phyloP scores from a whole-genome alignment of 768 basidiomycete genomes.

The Boletales sp. region DNA sequence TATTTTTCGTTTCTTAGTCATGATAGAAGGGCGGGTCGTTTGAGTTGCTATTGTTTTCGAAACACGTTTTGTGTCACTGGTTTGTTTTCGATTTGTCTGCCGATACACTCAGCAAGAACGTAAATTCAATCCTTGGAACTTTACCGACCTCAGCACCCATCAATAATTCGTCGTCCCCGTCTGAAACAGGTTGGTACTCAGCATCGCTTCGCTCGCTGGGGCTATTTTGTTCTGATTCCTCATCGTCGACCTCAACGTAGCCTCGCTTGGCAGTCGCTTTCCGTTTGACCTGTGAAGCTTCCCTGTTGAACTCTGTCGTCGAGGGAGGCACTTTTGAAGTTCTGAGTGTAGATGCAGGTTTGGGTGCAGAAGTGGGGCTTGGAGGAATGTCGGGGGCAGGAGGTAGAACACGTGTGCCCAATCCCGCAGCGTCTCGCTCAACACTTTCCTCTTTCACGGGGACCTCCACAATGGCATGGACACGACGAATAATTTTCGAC shows the following conservation, averaged over 20 bases:
- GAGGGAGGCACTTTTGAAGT: constrained; percentile 8
- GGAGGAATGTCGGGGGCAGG: constrained; percentile 12
- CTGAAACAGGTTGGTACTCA: constrained; percentile 21
- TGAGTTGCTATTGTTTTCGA: constrained; percentile 1
- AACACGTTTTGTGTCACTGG: constrained; percentile 30
- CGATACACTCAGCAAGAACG: constrained; percentile 1
- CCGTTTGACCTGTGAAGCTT: constrained; percentile 15
- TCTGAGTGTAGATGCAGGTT: constrained; percentile 5
- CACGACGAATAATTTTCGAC: constrained; percentile 52
- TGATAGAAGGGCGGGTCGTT: constrained; percentile 4
- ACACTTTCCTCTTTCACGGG: constrained; percentile 62
- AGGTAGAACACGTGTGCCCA: constrained; percentile 2
- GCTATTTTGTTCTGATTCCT: constrained; percentile 19
- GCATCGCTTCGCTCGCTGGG: constrained; percentile 7
- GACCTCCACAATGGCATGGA: constrained; percentile 56
- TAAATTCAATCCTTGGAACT: constrained; percentile 1
- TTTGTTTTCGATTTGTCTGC: constrained; percentile 41
- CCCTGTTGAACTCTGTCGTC: not conserved
- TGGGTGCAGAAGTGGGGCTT: constrained; percentile 10
- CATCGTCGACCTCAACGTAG: constrained; percentile 34
- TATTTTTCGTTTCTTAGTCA: constrained; percentile 23
- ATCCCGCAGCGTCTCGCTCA: constrained; percentile 32
- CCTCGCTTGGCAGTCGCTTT: constrained; percentile 21
- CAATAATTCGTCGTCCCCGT: constrained; percentile 60
- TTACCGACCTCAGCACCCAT: constrained; percentile 53